Conservation (phyloP, 345 rosid species). For the Cardamine occulta region DNA sequence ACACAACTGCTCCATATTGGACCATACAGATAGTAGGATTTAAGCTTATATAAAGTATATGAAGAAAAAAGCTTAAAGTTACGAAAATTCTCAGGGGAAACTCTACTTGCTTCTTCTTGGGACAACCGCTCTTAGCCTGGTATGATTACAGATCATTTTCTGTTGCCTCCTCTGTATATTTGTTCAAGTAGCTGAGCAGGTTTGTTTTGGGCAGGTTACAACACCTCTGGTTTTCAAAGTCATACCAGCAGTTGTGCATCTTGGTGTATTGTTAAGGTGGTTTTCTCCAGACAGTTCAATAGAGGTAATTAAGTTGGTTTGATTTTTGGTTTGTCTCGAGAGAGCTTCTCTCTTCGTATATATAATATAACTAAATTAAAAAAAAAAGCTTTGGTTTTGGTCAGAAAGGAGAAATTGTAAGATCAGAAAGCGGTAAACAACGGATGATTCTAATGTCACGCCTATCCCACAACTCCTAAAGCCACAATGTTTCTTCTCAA, state of each 20-base stretch:
- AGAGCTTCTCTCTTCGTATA: slow-evolving; percentile 8
- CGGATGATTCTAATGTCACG: slow-evolving; percentile 40
- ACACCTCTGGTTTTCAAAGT: slow-evolving; percentile 59
- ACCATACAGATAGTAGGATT: neutral
- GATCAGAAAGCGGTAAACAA: slow-evolving; percentile 44
- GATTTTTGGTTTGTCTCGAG: slow-evolving; percentile 10
- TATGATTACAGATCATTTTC: slow-evolving; percentile 40
- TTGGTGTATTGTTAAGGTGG: slow-evolving; percentile 55
- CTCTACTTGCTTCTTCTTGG: slow-evolving; percentile 83
- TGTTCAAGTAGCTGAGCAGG: slow-evolving; percentile 20
- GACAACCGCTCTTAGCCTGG: slow-evolving; percentile 88
- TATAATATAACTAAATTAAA: neutral
- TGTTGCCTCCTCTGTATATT: neutral
- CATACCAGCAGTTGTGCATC: slow-evolving; percentile 55
- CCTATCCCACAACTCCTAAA: slow-evolving; percentile 41
- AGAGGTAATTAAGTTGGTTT: slow-evolving; percentile 46
- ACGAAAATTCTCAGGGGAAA: slow-evolving; percentile 57
- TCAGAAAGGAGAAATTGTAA: slow-evolving; percentile 60
- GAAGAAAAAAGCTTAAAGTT: slow-evolving; percentile 11
- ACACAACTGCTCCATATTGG: slow-evolving; percentile 4
- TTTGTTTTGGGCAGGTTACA: slow-evolving; percentile 48
- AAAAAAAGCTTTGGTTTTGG: slow-evolving; percentile 20
- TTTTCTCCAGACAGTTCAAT: slow-evolving; percentile 49
- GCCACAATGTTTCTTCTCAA: slow-evolving; percentile 24
- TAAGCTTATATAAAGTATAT: neutral